These are phyloP conservation scores for Wickerhamiella kazuoi DNA, from an alignment of 805 yeast species.

Conservation along the genomic window DNA sequence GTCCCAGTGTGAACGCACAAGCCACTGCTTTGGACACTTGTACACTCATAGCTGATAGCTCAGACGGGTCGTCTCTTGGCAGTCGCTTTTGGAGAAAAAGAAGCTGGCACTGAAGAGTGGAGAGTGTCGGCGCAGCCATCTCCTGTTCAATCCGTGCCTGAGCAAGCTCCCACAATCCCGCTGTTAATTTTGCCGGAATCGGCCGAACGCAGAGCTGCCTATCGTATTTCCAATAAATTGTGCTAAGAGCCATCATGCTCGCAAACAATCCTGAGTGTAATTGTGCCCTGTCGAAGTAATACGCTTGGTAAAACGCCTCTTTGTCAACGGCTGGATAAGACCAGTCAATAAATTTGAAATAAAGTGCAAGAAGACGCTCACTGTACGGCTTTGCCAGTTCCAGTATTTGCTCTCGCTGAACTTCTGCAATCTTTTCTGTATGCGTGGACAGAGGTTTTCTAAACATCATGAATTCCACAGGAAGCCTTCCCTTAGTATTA, in stretches of 20 bases:
- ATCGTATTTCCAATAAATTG: slow-evolving; percentile 23
- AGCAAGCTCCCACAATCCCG: slow-evolving; percentile 16
- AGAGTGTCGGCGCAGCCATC: slow-evolving; percentile 16
- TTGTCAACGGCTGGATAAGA: slow-evolving; percentile 22
- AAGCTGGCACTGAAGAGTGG: slow-evolving; percentile 20
- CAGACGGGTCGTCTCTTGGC: slow-evolving; percentile 18
- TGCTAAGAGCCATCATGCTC: slow-evolving; percentile 20
- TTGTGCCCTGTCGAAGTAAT: slow-evolving; percentile 14
- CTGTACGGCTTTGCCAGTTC: slow-evolving; percentile 8
- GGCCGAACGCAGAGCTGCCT: slow-evolving; percentile 17
- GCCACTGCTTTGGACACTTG: slow-evolving; percentile 18
- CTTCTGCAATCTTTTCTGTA: background rate
- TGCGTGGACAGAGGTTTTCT: background rate
- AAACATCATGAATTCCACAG: slow-evolving; percentile 14
- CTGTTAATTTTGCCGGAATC: slow-evolving; percentile 16
- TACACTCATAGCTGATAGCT: slow-evolving; percentile 13
- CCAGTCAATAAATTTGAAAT: slow-evolving; percentile 20
- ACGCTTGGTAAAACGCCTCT: slow-evolving; percentile 17
- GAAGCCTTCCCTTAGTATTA: slow-evolving; percentile 8
- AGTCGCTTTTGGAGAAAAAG: slow-evolving; percentile 18
- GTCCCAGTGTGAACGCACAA: slow-evolving; percentile 18
- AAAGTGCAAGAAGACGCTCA: slow-evolving; percentile 19
- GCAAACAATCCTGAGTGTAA: slow-evolving; percentile 19
- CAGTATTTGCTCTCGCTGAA: background rate
- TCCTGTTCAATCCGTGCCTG: slow-evolving; percentile 17